Conservation (phyloP, 75 land plant genomes). For the Picea glauca region DNA sequence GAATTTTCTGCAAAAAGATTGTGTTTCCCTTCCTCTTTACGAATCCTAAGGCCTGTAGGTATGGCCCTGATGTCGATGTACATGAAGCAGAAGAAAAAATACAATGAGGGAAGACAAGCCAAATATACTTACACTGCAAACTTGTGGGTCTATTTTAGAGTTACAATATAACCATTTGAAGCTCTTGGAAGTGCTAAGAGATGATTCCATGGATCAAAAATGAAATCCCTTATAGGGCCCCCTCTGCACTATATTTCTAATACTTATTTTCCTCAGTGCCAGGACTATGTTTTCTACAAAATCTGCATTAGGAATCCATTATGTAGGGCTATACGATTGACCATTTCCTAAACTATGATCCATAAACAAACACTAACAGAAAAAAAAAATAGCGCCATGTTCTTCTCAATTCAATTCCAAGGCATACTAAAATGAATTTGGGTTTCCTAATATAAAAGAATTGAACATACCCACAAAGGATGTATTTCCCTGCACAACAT, state of each 20-base stretch:
- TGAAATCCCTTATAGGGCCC: background rate
- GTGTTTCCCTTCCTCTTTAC: too few relatives aligned
- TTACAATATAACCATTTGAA: background rate
- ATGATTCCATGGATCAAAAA: background rate
- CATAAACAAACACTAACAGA: background rate
- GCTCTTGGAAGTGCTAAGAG: conserved; percentile 3
- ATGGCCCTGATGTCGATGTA: too few relatives aligned
- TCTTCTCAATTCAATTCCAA: background rate
- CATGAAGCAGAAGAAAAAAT: too few relatives aligned
- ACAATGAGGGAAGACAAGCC: too few relatives aligned
- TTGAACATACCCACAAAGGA: background rate
- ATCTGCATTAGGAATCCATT: background rate
- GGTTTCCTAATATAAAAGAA: background rate
- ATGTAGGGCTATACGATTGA: too few relatives aligned
- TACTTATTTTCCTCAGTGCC: too few relatives aligned
- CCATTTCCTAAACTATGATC: too few relatives aligned
- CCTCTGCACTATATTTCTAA: background rate
- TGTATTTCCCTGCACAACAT: background rate
- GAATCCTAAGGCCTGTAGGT: too few relatives aligned
- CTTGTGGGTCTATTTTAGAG: too few relatives aligned
- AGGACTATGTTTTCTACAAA: background rate
- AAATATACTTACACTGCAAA: too few relatives aligned
- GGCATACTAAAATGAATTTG: background rate
- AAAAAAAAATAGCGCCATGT: background rate
- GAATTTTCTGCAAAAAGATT: too few relatives aligned